phyloP scores from a whole-genome alignment of 768 basidiomycete species.

The Rhizopogon salebrosus region DNA sequence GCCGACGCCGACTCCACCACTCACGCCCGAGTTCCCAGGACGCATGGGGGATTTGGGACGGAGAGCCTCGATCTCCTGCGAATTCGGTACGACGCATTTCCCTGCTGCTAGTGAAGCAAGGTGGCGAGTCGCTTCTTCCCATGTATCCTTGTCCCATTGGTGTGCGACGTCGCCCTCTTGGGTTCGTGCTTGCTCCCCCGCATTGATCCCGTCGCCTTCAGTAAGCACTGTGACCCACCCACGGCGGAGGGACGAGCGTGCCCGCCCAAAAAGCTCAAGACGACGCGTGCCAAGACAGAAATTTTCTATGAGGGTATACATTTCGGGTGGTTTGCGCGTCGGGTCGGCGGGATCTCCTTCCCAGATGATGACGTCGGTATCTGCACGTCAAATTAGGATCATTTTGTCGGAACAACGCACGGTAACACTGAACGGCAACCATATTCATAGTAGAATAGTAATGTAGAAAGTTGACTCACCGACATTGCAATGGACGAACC shows the following conservation, averaged over 20 bases:
- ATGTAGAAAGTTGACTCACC: conserved; percentile 43
- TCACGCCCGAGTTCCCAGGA: conserved; percentile 20
- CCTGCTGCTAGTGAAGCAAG: conserved; percentile 41
- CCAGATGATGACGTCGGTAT: conserved; percentile 97
- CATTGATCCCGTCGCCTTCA: conserved; percentile 53
- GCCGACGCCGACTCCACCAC: conserved; percentile 21
- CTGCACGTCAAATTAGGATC: conserved; percentile 32
- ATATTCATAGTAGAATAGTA: conserved; percentile 2
- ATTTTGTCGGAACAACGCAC: no score
- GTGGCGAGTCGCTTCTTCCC: conserved; percentile 59
- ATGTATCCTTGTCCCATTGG: conserved; percentile 57
- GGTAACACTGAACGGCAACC: conserved; percentile 4
- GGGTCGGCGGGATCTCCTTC: conserved; percentile 86
- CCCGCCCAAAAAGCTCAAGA: conserved; percentile 82
- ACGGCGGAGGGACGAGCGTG: conserved; percentile 60
- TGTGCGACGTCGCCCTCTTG: conserved; percentile 19
- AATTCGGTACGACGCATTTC: conserved; percentile 64
- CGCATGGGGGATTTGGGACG: conserved; percentile 82
- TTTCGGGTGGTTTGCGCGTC: conserved; percentile 86
- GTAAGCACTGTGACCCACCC: conserved; percentile 91
- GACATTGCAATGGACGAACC: conserved; percentile 98
- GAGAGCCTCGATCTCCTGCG: conserved; percentile 75
- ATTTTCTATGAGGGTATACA: conserved; percentile 94
- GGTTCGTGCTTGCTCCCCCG: conserved; percentile 32
- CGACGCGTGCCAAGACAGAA: conserved; percentile 93